A percentile compares a stretch with the other conserved stretches of the same genome.
These are phyloP conservation scores for Cerrena zonata DNA, from an alignment of 1,284 basidiomycete genomes.

Conservation along the genomic window DNA sequence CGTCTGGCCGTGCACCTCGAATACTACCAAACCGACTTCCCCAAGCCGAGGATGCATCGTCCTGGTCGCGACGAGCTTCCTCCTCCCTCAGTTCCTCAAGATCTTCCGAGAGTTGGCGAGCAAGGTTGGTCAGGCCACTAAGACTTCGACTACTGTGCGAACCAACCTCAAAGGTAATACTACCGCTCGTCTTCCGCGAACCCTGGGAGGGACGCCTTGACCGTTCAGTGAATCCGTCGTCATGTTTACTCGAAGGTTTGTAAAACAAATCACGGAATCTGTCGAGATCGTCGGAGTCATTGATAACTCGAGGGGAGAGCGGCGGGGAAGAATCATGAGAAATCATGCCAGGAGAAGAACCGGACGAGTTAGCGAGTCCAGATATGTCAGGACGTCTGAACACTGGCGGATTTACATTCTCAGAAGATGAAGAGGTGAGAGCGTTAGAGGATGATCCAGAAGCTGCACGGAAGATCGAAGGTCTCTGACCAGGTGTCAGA, in stretches of 20 bases:
- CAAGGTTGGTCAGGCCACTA: slow-evolving; percentile 57
- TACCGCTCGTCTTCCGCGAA: slow-evolving; percentile 21
- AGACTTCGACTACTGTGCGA: slow-evolving; percentile 26
- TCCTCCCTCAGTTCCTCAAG: slow-evolving; percentile 38
- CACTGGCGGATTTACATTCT: slow-evolving; percentile 21
- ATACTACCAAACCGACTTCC: slow-evolving; percentile 25
- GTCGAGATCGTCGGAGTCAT: slow-evolving; percentile 55
- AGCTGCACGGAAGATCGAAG: neutral
- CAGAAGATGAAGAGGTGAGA: slow-evolving; percentile 20
- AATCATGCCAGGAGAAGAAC: slow-evolving; percentile 36
- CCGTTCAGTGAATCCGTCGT: slow-evolving; percentile 9
- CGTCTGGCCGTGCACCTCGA: slow-evolving; percentile 21
- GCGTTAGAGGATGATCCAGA: neutral
- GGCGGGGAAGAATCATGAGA: slow-evolving; percentile 36
- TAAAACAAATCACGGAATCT: slow-evolving; percentile 70
- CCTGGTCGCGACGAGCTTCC: slow-evolving; percentile 8
- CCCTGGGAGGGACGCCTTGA: slow-evolving; percentile 19
- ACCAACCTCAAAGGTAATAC: slow-evolving; percentile 23
- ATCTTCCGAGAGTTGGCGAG: slow-evolving; percentile 58
- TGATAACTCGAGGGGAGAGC: slow-evolving; percentile 31
- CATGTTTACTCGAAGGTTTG: slow-evolving; percentile 29
- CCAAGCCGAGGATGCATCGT: slow-evolving; percentile 24
- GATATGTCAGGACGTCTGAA: slow-evolving; percentile 18
- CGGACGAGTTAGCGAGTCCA: slow-evolving; percentile 16
- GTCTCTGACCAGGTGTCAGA: neutral